Conservation (phyloP, 2,329 filamentous ascomycete species). For the Calonectria pteridis region DNA sequence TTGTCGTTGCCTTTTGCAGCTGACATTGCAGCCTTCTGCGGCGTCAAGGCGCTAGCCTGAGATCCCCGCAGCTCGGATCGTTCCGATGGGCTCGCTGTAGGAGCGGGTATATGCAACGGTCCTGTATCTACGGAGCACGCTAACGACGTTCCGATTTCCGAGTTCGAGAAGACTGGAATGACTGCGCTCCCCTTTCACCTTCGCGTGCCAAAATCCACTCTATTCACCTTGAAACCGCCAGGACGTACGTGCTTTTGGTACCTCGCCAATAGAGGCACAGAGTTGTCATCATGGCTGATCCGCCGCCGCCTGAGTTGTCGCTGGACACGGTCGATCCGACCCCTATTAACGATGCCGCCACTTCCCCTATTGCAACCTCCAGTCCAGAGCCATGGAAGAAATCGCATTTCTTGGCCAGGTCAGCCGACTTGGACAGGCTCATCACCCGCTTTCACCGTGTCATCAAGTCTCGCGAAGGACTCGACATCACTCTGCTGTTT, state of each 20-base stretch:
- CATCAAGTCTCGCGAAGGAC: conserved; percentile 16
- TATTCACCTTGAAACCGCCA: not conserved
- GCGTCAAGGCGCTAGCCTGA: not conserved
- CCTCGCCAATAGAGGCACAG: not conserved
- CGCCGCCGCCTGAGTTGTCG: not conserved
- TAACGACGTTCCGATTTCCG: conserved; percentile 10
- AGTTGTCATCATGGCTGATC: conserved; percentile 3
- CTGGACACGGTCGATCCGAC: not conserved
- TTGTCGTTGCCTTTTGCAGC: not conserved
- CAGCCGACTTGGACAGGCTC: not conserved
- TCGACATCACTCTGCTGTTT: conserved; percentile 22
- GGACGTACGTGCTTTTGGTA: not conserved
- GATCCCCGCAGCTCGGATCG: not conserved
- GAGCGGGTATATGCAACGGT: not conserved
- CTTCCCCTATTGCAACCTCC: not conserved
- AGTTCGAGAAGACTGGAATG: not conserved
- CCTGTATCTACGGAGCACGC: not conserved
- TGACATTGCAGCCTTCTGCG: not conserved
- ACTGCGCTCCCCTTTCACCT: not conserved
- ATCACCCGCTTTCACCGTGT: conserved; percentile 11
- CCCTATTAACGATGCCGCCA: not conserved
- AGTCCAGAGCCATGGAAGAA: not conserved
- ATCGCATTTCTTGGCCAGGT: not conserved
- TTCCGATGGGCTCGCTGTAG: not conserved
- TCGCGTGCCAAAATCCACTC: not conserved